These are phyloP conservation scores for Somion occarium DNA, from an alignment of 1,284 basidiomycete species.

Conservation along the genomic window DNA sequence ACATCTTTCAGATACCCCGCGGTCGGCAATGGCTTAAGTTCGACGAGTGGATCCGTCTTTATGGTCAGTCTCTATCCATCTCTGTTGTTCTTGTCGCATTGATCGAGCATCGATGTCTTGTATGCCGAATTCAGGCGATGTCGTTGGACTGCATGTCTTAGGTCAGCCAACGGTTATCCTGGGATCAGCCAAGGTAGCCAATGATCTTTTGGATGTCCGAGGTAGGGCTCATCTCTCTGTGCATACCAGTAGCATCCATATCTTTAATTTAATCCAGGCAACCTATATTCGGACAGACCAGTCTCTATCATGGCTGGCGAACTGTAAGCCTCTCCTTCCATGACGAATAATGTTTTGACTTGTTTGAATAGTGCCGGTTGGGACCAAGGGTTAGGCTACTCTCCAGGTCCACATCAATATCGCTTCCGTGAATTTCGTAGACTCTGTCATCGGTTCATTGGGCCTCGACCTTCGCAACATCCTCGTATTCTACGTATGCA, in stretches of 20 bases:
- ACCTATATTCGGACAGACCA: slow-evolving; percentile 38
- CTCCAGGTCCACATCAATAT: slow-evolving; percentile 24
- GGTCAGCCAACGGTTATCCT: slow-evolving; percentile 29
- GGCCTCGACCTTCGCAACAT: slow-evolving; percentile 28
- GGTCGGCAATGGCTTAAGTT: slow-evolving; percentile 29
- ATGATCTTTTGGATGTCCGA: slow-evolving; percentile 29
- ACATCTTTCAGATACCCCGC: slow-evolving; percentile 26
- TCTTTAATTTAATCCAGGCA: too few relatives aligned
- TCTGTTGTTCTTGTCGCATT: too few relatives aligned
- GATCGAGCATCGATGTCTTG: too few relatives aligned
- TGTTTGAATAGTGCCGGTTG: slow-evolving; percentile 39
- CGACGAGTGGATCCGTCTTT: slow-evolving; percentile 29
- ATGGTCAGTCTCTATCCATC: too few relatives aligned
- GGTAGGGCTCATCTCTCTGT: slow-evolving; percentile 23
- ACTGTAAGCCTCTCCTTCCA: too few relatives aligned
- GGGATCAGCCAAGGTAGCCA: slow-evolving; percentile 24
- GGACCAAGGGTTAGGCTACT: slow-evolving; percentile 37
- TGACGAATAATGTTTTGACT: too few relatives aligned
- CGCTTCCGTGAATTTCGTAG: slow-evolving; percentile 37
- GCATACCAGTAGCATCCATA: too few relatives aligned
- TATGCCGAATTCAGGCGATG: slow-evolving; percentile 27
- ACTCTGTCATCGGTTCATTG: slow-evolving; percentile 36
- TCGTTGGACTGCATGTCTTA: slow-evolving; percentile 25
- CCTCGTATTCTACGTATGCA: slow-evolving; percentile 23
- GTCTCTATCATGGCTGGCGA: slow-evolving; percentile 37